Percentiles rank a stretch among this genome's conserved stretches.
Conservation (phyloP, 441 rosid species). For the Aquilaria agallochum region DNA sequence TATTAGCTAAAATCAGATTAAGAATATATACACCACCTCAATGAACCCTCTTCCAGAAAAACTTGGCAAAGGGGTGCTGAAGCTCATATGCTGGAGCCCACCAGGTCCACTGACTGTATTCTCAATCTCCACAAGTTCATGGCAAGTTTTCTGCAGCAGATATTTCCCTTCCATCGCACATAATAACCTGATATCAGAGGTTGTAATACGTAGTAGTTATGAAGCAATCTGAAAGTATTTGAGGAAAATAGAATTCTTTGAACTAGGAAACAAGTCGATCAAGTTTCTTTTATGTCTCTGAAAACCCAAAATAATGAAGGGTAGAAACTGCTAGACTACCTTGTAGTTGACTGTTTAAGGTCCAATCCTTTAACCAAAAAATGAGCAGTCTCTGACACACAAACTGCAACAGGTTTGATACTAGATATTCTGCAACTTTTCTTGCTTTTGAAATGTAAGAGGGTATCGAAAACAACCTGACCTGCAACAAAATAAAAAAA, state of each 20-base stretch:
- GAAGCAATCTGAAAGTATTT: too few species aligned
- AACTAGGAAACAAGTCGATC: too few species aligned
- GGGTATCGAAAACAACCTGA: conserved; percentile 27
- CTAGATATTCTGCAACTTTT: conserved; percentile 24
- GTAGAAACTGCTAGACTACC: conserved; percentile 13
- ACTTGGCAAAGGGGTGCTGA: conserved; percentile 29
- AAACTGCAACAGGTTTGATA: conserved; percentile 35
- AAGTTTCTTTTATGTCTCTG: too few species aligned
- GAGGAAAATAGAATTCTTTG: too few species aligned
- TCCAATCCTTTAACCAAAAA: conserved; percentile 36
- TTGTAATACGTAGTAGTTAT: conserved; percentile 5
- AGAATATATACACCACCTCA: conserved; percentile 29
- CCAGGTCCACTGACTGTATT: conserved; percentile 20
- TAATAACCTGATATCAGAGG: conserved; percentile 30
- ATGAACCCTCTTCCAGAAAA: conserved; percentile 43
- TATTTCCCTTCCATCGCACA: conserved; percentile 39
- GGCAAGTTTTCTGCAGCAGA: conserved; percentile 26
- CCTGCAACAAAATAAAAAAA: conserved; percentile 25
- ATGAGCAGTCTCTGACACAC: conserved; percentile 20
- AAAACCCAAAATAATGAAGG: neutral
- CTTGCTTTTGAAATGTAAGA: conserved; percentile 24
- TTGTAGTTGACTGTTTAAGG: conserved; percentile 22
- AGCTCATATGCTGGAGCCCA: conserved; percentile 25
- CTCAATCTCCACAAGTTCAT: conserved; percentile 23
- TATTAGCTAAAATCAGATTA: neutral